Evolutionary conservation across 805 yeast species (phyloP).

Genomic region (Starmera caribaea): DNA sequence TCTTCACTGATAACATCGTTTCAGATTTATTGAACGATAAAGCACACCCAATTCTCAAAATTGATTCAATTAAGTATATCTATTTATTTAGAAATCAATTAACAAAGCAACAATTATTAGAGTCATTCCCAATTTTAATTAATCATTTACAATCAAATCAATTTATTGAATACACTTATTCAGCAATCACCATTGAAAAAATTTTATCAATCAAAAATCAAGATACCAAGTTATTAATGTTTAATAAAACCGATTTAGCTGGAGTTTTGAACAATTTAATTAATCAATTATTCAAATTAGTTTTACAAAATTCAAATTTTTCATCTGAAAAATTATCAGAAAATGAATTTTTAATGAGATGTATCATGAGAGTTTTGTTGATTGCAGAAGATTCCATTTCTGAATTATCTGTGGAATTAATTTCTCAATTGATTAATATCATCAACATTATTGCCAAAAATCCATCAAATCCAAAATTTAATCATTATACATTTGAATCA

Average conservation of each 20-base stretch:
- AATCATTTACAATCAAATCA: conserved; percentile 55
- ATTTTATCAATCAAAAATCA: conserved; percentile 65
- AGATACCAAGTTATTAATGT: conserved; percentile 46
- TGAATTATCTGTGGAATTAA: conserved; percentile 32
- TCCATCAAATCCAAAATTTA: conserved; percentile 92
- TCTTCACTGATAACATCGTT: conserved; percentile 74
- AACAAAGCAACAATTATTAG: conserved; percentile 71
- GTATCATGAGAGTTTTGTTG: conserved; percentile 72
- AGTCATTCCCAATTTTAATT: conserved; percentile 72
- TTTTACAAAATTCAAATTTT: conserved; percentile 39
- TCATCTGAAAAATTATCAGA: conserved; percentile 91
- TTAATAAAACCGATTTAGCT: conserved; percentile 63
- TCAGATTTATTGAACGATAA: conserved; percentile 57
- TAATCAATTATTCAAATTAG: conserved; percentile 54
- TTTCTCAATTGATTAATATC: conserved; percentile 61
- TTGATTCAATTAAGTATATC: conserved; percentile 89
- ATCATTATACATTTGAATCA: conserved; percentile 86
- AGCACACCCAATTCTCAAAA: conserved; percentile 70
- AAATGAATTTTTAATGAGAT: conserved; percentile 86
- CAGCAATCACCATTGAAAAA: conserved; percentile 88
- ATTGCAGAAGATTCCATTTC: conserved; percentile 60
- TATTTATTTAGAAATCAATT: conserved; percentile 87
- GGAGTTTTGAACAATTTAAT: conserved; percentile 54
- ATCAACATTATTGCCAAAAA: conserved; percentile 66
- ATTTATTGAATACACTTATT: conserved; percentile 84